Evolutionary conservation across 2,329 filamentous ascomycete genomes (phyloP), one percentile per base, ranked within the genome.

Genomic region (Metarhizium anisopliae): DNA sequence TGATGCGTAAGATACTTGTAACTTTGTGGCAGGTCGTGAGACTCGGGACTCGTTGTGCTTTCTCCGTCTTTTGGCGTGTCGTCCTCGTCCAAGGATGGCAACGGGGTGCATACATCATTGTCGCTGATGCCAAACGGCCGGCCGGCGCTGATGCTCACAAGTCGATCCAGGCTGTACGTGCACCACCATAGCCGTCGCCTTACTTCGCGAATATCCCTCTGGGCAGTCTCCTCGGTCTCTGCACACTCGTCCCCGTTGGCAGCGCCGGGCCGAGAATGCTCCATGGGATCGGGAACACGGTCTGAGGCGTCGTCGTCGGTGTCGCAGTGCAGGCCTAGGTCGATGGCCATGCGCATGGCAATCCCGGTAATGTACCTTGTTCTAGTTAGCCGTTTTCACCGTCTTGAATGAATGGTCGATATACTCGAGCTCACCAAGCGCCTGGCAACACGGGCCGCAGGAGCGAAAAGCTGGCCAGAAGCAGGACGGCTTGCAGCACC

Each of bases 111-210:
- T 64, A 96, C 89, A 59, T 95, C 90, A 67, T 95, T 89, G 72
- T 97, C 93, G 16, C 87, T 92, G 59, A 96, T 91, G 32, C 92
- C 91, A 65, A 96, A 95, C 6, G 93, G 93, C 55, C 93, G 80
- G 47, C 93, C 92, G 36, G 96, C 92, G 62, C 92, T 96, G 29
- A 90, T 92, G 65, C 90, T 93, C 52, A 96, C 92, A 5, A 97
- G 83, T 13, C 93, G 83, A 70, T 97, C 93, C 55, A 96, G 83
- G 7, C 89, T 93, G 71, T 96, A 97, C 2, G 91, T 91, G 72
- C 91, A 95, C 92, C 93, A 97, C 90, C 92, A 97, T 14, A 97
- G 76, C 40, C 93, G 82, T 56, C 93, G 81, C 53, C 90, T 84
- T 59, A 95, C 79, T 68, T 96, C 93, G 53, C 93, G 84, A 8